Conservation (phyloP, 225 moss, liverwort and hornwort genomes). For the Marchantia paleacea region DNA sequence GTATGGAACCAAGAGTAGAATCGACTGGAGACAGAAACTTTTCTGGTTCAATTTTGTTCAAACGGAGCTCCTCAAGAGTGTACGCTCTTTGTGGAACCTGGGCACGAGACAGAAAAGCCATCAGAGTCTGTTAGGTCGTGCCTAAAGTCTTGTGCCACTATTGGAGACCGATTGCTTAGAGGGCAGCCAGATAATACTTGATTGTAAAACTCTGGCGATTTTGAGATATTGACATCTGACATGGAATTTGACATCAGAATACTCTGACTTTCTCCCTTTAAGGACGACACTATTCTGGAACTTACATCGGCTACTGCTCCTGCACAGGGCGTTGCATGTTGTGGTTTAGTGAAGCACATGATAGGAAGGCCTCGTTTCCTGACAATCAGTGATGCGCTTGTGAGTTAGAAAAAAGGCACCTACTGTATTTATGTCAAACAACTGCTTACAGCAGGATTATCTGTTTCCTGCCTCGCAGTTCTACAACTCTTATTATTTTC, state of each 20-base stretch:
- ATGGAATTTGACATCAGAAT: not conserved
- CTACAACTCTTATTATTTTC: not conserved
- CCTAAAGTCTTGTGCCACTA: too few relatives aligned
- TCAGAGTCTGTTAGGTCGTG: not conserved
- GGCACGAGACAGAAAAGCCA: slow-evolving; percentile 1
- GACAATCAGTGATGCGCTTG: slow-evolving; percentile 18
- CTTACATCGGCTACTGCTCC: slow-evolving; percentile 11
- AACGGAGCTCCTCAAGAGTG: slow-evolving; percentile 74
- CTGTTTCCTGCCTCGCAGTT: not conserved
- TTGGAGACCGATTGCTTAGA: not conserved
- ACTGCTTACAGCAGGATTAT: not conserved
- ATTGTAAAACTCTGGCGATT: not conserved
- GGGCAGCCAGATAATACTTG: not conserved
- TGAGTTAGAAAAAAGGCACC: slow-evolving; percentile 5
- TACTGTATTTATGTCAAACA: not conserved
- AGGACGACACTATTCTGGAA: not conserved
- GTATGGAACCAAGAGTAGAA: slow-evolving; percentile 65
- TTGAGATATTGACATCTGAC: not conserved
- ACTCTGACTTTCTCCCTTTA: not conserved
- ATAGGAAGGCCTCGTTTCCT: slow-evolving; percentile 15
- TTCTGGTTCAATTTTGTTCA: slow-evolving; percentile 82
- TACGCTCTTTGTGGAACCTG: slow-evolving; percentile 77
- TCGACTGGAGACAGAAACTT: slow-evolving; percentile 80
- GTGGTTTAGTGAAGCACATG: slow-evolving; percentile 11
- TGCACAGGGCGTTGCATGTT: slow-evolving; percentile 18